A percentile compares a stretch with the other conserved stretches of the same genome.
Evolutionary conservation across 1,284 basidiomycete species (phyloP).

Genomic region (Apiotrichum domesticum): DNA sequence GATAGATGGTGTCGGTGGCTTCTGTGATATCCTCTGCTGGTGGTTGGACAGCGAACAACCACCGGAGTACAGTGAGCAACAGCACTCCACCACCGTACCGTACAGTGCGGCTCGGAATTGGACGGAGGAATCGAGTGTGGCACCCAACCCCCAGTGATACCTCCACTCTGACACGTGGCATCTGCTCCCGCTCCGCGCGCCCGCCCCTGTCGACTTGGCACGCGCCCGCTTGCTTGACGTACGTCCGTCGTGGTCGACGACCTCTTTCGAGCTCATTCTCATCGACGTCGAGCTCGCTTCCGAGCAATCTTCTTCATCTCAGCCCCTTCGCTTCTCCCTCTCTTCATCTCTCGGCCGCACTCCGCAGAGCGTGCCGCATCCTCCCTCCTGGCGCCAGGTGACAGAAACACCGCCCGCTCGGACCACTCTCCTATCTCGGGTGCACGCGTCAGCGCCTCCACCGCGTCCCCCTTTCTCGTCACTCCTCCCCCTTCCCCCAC

Average conservation of each 20-base stretch:
- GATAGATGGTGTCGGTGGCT: background rate
- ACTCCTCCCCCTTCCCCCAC: slow-evolving; percentile 1
- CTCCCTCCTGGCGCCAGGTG: too few relatives aligned
- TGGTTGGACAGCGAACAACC: slow-evolving; percentile 2
- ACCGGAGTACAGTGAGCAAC: background rate
- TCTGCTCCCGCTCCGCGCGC: background rate
- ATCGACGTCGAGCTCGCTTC: too few relatives aligned
- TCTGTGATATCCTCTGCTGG: slow-evolving; percentile 5
- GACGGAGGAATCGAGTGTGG: slow-evolving; percentile 1
- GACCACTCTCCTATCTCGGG: background rate
- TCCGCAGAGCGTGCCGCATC: too few relatives aligned
- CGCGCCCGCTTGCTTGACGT: background rate
- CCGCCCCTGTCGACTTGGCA: background rate
- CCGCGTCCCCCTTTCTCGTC: background rate
- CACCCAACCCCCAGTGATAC: background rate
- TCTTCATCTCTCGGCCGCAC: too few relatives aligned
- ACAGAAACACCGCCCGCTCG: too few relatives aligned
- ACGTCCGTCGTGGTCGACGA: background rate
- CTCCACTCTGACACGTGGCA: background rate
- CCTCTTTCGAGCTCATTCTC: background rate
- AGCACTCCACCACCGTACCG: background rate
- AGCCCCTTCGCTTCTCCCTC: too few relatives aligned
- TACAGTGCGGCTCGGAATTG: background rate
- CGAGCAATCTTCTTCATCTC: too few relatives aligned
- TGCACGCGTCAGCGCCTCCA: background rate